These are phyloP conservation scores for Keithomyces neogunnii DNA, from an alignment of 2,329 filamentous ascomycete species.

Conservation along the genomic window DNA sequence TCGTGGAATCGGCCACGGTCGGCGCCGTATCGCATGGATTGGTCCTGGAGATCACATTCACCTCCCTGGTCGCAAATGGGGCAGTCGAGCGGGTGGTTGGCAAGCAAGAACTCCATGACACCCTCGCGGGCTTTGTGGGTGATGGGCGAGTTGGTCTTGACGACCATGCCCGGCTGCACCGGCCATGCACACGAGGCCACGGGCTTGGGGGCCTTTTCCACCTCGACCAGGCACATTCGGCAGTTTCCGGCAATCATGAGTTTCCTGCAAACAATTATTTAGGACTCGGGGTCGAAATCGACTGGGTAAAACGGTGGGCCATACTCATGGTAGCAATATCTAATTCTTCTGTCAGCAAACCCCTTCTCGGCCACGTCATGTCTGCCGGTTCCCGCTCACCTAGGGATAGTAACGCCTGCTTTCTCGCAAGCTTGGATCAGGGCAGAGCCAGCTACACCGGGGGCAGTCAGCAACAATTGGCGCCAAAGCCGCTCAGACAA, in stretches of 20 bases:
- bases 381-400: constrained; percentile 34
- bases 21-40: constrained; percentile 97
- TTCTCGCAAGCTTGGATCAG: constrained; percentile 99
- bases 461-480: constrained; percentile 25
- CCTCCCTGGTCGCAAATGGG: constrained; percentile 98
- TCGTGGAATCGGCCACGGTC: constrained; percentile 97
- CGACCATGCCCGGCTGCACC: constrained; percentile 96
- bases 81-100: constrained; percentile 94
- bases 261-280: constrained; percentile 57
- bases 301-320: constrained; percentile 23
- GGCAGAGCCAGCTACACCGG: constrained; percentile 71
- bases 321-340: constrained; percentile 99
- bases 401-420: constrained; percentile 81
- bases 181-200: constrained; percentile 99
- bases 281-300: constrained; percentile 19
- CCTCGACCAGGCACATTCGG: constrained; percentile 98
- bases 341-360: constrained; percentile 26
- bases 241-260: constrained; percentile 99
- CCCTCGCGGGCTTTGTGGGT: constrained; percentile 97
- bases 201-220: constrained; percentile 91
- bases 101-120: constrained; percentile 97
- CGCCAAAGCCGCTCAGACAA: constrained; percentile 10
- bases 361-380: background rate
- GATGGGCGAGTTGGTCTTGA: constrained; percentile 94
- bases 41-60: constrained; percentile 97